Evolutionary conservation across 306 rosid genomes (phyloP).

Genomic region (Amphicarpaea edgeworthii): DNA sequence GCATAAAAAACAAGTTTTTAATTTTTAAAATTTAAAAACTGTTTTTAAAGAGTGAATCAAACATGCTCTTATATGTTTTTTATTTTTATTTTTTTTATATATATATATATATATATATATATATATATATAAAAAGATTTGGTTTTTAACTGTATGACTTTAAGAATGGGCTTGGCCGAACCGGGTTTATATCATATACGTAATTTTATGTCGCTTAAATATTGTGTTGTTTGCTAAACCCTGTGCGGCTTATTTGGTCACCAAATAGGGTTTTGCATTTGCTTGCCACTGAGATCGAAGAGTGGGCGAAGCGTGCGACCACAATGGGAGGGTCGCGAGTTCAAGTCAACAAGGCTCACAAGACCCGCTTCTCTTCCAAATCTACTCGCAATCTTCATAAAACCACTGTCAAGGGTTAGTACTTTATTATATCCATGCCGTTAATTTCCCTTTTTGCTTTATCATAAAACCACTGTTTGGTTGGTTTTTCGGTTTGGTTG

Average conservation of each 20-base stretch:
- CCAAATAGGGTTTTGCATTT: constrained; percentile 38
- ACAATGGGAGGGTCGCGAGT: constrained; percentile 69
- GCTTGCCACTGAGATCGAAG: constrained; percentile 3
- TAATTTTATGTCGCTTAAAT: neutral
- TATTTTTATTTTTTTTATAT: too few relatives aligned
- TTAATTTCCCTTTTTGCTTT: neutral
- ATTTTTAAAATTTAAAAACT: too few relatives aligned
- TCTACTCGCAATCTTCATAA: constrained; percentile 73
- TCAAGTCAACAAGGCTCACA: constrained; percentile 81
- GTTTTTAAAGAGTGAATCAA: too few relatives aligned
- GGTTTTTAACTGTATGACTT: neutral
- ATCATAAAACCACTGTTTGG: too few relatives aligned
- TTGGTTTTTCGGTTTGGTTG: constrained; percentile 21
- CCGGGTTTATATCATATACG: neutral
- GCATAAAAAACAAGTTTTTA: too few relatives aligned
- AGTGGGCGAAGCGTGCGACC: neutral
- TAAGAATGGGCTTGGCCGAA: neutral
- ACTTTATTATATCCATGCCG: neutral
- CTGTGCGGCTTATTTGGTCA: neutral
- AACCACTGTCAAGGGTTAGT: constrained; percentile 63
- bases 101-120: too few relatives aligned
- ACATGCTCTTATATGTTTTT: too few relatives aligned
- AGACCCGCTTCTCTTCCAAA: constrained; percentile 81
- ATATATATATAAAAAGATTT: too few relatives aligned
- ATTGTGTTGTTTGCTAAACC: constrained; percentile 17